Base-by-base conservation (phyloP, 108 stramenopile species). In the Nitzschia putrida region DNA sequence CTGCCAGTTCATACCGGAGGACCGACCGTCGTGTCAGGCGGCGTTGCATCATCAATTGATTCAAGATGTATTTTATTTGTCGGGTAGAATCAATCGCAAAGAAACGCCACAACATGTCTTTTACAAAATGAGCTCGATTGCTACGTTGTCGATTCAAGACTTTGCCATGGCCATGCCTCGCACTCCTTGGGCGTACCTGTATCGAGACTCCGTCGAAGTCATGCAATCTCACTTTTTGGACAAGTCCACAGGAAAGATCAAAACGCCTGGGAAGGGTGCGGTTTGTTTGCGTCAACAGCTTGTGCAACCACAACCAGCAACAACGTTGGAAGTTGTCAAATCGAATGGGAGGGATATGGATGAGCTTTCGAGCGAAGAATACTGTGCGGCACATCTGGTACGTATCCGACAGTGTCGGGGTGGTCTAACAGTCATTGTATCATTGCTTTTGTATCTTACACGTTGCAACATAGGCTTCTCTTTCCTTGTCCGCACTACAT, bases 101-200 rank as follows among this genome's bases (percentile, higher is more conserved):
- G 53, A 58, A 51, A 39, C 44, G 44, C 53, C 64, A 38, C 69
- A 68, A 66, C 66, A 69, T 26, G 64, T 92, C 47, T 99, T 98
- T 85, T 95, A 95, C 80, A 99, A 99, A 80, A 88, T 99, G n/a
- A 93, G 92, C 67, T 88, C 89, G 21, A 69, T 87, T 47, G 83
- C 83, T 0, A 76, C 86, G 6, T 66, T 84, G 68, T 44, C 53
- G 49, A 84, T 95, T 18, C 80, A 77, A 8, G 50, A 53, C 43
- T 76, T 96, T 67, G 68, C 72, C 49, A 53, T 78, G 41, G 95
- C 94, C 34, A 88, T 97, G 43, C 96, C 97, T 0, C 67, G 74
- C 1, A 68, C 69, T 6, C 94, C 95, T 0, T 98, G 95, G 95
- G 79, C 90, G 8, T 98, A 94, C 74, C 72, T 96, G 22, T 97